Evolutionary conservation across 306 rosid species (phyloP).

Genomic region (Alnus glutinosa): DNA sequence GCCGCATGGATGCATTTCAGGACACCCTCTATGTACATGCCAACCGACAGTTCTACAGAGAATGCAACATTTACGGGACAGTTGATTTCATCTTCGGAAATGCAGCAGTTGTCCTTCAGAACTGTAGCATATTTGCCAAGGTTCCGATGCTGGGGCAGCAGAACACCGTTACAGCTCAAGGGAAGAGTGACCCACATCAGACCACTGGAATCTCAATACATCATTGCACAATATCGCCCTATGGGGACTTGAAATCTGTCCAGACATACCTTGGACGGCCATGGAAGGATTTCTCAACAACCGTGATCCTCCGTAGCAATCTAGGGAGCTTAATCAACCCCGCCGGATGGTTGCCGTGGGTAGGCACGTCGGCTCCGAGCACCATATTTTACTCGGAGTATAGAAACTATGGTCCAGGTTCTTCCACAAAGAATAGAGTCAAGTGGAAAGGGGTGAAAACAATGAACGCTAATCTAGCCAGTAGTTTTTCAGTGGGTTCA

Average conservation of each 20-base stretch:
- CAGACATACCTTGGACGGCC: constrained; percentile 77
- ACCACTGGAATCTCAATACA: constrained; percentile 73
- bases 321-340: constrained; percentile 49
- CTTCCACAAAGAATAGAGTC: constrained; percentile 59
- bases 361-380: constrained; percentile 65
- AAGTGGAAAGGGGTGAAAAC: constrained; percentile 72
- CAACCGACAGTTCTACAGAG: constrained; percentile 68
- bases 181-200: constrained; percentile 71
- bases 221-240: constrained; percentile 51
- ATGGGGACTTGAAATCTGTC: constrained; percentile 49
- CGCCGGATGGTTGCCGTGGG: constrained; percentile 90
- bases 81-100: constrained; percentile 87
- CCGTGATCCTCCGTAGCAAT: constrained; percentile 46
- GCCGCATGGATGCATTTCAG: constrained; percentile 60
- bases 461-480: constrained; percentile 41
- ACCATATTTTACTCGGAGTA: constrained; percentile 73
- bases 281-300: constrained; percentile 85
- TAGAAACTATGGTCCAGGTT: constrained; percentile 62
- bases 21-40: constrained; percentile 65
- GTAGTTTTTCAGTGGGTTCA: constrained; percentile 44
- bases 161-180: constrained; percentile 84
- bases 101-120: constrained; percentile 62
- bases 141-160: constrained; percentile 55
- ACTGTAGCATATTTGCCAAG: constrained; percentile 54
- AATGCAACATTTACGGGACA: constrained; percentile 66